Evolutionary conservation across 2,329 filamentous ascomycete genomes (phyloP), one percentile per base, ranked within the genome.

Genomic region (Penicillium sp.): DNA sequence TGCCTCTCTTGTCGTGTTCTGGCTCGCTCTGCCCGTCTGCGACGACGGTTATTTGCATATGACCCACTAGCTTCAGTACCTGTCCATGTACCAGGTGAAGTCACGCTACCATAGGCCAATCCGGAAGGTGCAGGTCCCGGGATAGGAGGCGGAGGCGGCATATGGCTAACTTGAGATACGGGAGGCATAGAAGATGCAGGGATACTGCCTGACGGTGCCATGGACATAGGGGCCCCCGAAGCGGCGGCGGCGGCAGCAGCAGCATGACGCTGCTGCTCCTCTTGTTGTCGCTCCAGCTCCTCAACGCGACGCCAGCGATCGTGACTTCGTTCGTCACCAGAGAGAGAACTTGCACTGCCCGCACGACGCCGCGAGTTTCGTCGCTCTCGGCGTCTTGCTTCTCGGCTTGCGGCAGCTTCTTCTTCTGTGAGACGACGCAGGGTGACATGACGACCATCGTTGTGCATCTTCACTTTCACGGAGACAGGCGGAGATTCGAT

Each of bases 391-490:
- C 80, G 77, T 59, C 82, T 75, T 9, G 81, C 80, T 63, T 84
- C 82, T 27, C 84, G 81, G 60, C 83, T 83, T 7, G 83, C 84
- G 10, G 82, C 83, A 14, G 84, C 84, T 75, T 87, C 85, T 72
- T 86, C 81, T 64, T 86, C 83, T 11, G 83, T 85, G 26, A 88
- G 73, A 13, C 84, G 77, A 27, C 85, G 79, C 8, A 88, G 76
- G 2, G 86, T 88, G 35, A 88, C 84, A 64, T 86, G 83, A 8
- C 84, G 79, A 24, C 84, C 84, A 61, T 87, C 84, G 56, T 83
- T 81, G 70, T 87, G 84, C 80, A 87, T 85, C 67, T 86, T 86
- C 43, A 88, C 80, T 69, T 87, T 86, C 54, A 88, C 80, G 29
- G 82, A 85, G 47, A 87, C 83, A 2, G 84, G 84, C n/a, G 84